Conservation (phyloP, 2,329 filamentous ascomycete genomes). For the Penicillium sp. region DNA sequence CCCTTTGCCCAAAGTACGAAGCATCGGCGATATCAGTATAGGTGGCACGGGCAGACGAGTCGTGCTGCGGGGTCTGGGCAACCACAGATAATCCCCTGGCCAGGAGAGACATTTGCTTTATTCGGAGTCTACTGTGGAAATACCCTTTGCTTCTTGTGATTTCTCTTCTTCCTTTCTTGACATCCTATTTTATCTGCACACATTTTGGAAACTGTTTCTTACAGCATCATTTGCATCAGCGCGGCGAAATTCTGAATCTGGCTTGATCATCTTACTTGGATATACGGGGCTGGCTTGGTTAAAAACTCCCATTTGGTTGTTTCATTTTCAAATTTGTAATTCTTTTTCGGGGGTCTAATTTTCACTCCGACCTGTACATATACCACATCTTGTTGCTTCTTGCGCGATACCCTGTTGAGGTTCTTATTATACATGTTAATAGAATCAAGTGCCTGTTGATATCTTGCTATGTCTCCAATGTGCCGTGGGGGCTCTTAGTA, state of each 20-base stretch:
- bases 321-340: neutral
- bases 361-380: neutral
- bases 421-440: neutral
- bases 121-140: neutral
- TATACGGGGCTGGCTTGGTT: conserved; percentile 5
- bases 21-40: conserved; percentile 42
- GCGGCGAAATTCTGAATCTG: conserved; percentile 21
- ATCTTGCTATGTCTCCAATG: neutral
- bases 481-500: too few species aligned
- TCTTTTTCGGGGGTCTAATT: neutral
- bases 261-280: conserved; percentile 9
- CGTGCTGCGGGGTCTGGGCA: conserved; percentile 36
- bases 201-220: neutral
- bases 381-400: neutral
- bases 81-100: conserved; percentile 15
- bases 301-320: neutral
- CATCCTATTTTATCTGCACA: neutral
- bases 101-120: neutral
- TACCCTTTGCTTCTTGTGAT: conserved; percentile 2
- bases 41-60: conserved; percentile 40
- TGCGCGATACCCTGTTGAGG: neutral
- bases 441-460: neutral
- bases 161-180: conserved; percentile 4
- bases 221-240: conserved; percentile 24
- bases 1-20: conserved; percentile 33